Base-by-base conservation (phyloP, 139 green algal species). In the Chloropicon primus region DNA sequence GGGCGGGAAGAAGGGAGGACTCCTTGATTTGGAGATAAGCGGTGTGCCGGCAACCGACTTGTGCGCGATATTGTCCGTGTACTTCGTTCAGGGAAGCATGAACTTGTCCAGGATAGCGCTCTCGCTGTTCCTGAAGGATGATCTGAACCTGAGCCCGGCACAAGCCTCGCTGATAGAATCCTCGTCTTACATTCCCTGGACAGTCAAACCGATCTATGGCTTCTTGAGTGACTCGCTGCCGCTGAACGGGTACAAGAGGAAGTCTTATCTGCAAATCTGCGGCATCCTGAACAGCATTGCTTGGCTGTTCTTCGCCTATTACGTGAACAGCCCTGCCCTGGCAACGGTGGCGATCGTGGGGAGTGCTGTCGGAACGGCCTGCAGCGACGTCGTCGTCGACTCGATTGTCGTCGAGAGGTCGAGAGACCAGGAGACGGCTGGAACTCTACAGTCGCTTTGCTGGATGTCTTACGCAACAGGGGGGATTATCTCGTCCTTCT, bases 311-410 rank as follows among this genome's bases (percentile, higher is more conserved):
- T 82, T 97, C 72, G 85, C 85, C 0, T 80, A 73, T 0, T 71
- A 86, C 5, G 90, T 92, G 22, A n/a, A 80, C 77, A 85, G 72
- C 5, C 80, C 87, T 0, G 21, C 25, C 5, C 80, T 78, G 0
- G 87, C 90, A 1, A 73, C 87, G 21, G 78, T 80, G 0, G 82
- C 77, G 24, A 87, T 96, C 77, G 25, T 92, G 2, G 24, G 89
- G 1, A 88, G 86, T 22, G 91, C 85, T 0, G 75, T 94, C 0
- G 83, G 83, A 26, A 96, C 92, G 0, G 94, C 94, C 0, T 90
- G 89, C 74, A 88, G 82, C 29, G 95, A 99, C 77, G 95, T 99
- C 28, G 91, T 99, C 26, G 93, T 97, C n/a, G 95, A 98, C 89
- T 95, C 87, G 22, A 91, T 99, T 26, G 94, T 99, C 27, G 94